A percentile compares a stretch with the other conserved stretches of the same genome.
These are phyloP conservation scores for Pancytospora philotis DNA, from an alignment of 371 early-diverging fungal genomes.

Conservation along the genomic window DNA sequence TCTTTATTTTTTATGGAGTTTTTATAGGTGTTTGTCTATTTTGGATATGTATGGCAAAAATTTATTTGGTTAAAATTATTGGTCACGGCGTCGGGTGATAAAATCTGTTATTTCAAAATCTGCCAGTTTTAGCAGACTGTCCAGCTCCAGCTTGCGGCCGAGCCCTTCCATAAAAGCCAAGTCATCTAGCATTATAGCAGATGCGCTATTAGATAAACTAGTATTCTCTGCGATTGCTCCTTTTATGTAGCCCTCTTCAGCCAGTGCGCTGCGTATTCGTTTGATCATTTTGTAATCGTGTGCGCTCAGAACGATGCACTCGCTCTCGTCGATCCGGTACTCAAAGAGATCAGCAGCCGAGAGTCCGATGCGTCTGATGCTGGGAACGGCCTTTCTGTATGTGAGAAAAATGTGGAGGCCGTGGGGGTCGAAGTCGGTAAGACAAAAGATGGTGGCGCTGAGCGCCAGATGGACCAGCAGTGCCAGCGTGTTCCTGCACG, in stretches of 20 bases:
- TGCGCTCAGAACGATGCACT: slow-evolving; percentile 4
- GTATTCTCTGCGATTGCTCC: no score
- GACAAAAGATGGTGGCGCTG: slow-evolving; percentile 34
- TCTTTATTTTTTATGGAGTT: slow-evolving; percentile 11
- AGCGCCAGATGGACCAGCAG: slow-evolving; percentile 39
- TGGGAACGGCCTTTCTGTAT: slow-evolving; percentile 45
- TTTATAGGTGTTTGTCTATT: slow-evolving; percentile 2
- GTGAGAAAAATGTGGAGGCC: slow-evolving; percentile 54
- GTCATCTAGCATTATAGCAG: background rate
- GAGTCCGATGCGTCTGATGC: slow-evolving; percentile 47
- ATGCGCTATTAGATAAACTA: no score
- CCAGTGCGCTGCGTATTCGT: background rate
- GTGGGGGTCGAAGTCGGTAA: slow-evolving; percentile 59
- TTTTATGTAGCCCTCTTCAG: no score
- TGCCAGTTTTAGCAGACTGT: slow-evolving; percentile 17
- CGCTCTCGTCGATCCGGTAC: slow-evolving; percentile 16
- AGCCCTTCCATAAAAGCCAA: slow-evolving; percentile 26
- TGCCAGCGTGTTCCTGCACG: slow-evolving; percentile 52
- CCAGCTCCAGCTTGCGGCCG: slow-evolving; percentile 36
- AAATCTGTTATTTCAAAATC: slow-evolving; percentile 6
- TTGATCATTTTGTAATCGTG: slow-evolving; percentile 24
- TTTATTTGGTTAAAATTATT: background rate
- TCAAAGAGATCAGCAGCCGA: slow-evolving; percentile 25
- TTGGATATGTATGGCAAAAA: background rate
- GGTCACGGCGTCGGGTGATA: no score